Evolutionary conservation across 345 rosid genomes (phyloP), one percentile per base, ranked within the genome.

Genomic region (Lumnitzera racemosa): DNA sequence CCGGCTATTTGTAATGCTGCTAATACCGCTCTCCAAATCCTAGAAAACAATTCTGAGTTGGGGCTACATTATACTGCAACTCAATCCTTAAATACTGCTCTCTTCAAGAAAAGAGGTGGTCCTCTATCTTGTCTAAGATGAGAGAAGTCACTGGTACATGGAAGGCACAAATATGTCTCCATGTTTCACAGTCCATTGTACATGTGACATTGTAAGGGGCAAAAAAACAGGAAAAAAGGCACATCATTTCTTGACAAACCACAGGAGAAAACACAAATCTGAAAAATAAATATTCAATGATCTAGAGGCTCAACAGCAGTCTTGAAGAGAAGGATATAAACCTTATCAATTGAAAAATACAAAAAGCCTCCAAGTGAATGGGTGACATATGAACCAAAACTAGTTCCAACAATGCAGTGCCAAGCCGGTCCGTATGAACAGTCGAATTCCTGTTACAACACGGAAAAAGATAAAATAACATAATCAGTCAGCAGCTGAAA

Each of bases 331-430:
- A 92, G 94, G 78, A 92, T 77, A 66, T 89, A 84, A 74, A 84
- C 83, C 71, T 89, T 89, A 81, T 85, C 97, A 2, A 89, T 84
- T 16, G 96, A 91, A 73, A 85, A 92, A 65, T 89, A 92, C 80
- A 92, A 61, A 82, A 92, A 92, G 61, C 98, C 98, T 67, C 98
- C 97, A 0, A 75, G 61, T 2, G 98, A 92, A 79, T 92, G 97
- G 0, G 97, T 92, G 5, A 92, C 97, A 46, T 89, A 89, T 13
- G 98, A 92, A 55, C 98, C 97, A 61, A 89, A 92, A 77, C 98
- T 92, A 7, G 89, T 85, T 25, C 98, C 98, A 46, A 92, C 98
- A 11, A 92, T 85, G 88, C 96, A 92, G 66, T 92, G 98, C 96
- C 98, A 91, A 63, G 96, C 98, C 29, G 98, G 98, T 14, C 98